phyloP scores from a whole-genome alignment of 257 asterid genomes.

The Catharanthus roseus region DNA sequence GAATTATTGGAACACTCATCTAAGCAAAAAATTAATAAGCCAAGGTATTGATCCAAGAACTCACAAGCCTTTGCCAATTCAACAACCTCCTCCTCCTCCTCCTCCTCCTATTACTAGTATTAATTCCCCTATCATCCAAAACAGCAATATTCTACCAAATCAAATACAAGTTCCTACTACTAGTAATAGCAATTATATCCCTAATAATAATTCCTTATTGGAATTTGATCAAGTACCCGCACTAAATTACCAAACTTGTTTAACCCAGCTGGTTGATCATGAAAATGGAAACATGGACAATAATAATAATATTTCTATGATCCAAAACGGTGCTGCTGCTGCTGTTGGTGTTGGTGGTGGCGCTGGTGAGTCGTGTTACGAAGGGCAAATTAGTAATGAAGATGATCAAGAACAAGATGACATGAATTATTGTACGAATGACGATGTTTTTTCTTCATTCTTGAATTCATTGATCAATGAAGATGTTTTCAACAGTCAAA shows the following conservation, averaged over 20 bases:
- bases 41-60: slow-evolving; percentile 80
- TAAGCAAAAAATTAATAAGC: slow-evolving; percentile 54
- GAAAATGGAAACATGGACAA: background rate
- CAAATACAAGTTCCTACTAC: background rate
- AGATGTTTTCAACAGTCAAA: slow-evolving; percentile 36
- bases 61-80: slow-evolving; percentile 56
- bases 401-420: slow-evolving; percentile 19
- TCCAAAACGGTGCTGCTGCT: background rate
- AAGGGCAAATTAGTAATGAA: slow-evolving; percentile 9
- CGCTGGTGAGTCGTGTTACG: background rate
- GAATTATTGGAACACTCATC: slow-evolving; percentile 73
- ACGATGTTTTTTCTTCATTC: slow-evolving; percentile 54
- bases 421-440: slow-evolving; percentile 27
- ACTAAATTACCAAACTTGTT: background rate
- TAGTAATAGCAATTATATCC: background rate
- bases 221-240: background rate
- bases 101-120: no score
- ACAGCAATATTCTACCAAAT: no score
- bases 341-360: background rate
- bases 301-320: no score
- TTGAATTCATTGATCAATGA: slow-evolving; percentile 62
- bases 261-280: no score
- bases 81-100: no score
- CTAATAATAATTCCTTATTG: background rate
- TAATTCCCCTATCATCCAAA: no score